Evolutionary conservation across 1,284 basidiomycete genomes (phyloP).

Genomic region (Meripilus lineatus): DNA sequence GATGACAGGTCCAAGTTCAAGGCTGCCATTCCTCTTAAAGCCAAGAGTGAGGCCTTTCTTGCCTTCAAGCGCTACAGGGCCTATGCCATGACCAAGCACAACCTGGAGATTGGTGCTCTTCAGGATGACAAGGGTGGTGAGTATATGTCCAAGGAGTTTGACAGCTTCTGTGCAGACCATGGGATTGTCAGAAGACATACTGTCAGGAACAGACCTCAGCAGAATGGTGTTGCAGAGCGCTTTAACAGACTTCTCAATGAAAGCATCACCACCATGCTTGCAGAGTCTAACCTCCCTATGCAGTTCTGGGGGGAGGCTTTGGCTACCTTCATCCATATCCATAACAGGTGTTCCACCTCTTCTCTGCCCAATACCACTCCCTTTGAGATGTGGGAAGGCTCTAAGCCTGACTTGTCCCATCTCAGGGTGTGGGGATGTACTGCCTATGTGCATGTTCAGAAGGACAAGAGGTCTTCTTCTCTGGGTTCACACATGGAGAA

Average conservation of each 20-base stretch:
- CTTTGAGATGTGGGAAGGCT: slow-evolving; percentile 2
- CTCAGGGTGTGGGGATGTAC: slow-evolving; percentile 19
- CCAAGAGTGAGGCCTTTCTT: slow-evolving; percentile 11
- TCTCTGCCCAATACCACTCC: slow-evolving; percentile 19
- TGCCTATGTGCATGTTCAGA: slow-evolving; percentile 30
- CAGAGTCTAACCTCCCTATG: slow-evolving; percentile 19
- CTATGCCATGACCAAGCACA: slow-evolving; percentile 20
- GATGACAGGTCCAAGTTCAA: slow-evolving; percentile 23
- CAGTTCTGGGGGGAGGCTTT: slow-evolving; percentile 24
- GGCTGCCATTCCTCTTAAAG: slow-evolving; percentile 20
- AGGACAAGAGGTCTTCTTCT: slow-evolving; percentile 22
- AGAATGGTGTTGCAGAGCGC: slow-evolving; percentile 30
- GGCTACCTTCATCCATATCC: slow-evolving; percentile 19
- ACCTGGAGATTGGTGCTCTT: slow-evolving; percentile 15
- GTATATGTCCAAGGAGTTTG: slow-evolving; percentile 22
- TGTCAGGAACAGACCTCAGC: slow-evolving; percentile 22
- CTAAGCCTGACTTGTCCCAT: slow-evolving; percentile 11
- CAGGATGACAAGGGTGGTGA: slow-evolving; percentile 29
- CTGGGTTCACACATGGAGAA: slow-evolving; percentile 27
- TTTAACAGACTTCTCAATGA: slow-evolving; percentile 20
- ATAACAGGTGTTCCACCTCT: slow-evolving; percentile 14
- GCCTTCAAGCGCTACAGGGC: slow-evolving; percentile 18
- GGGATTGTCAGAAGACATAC: slow-evolving; percentile 26
- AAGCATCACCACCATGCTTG: slow-evolving; percentile 14
- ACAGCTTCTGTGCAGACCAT: slow-evolving; percentile 16